Base-by-base conservation (phyloP, 352 stramenopile species). In the Elongisporangium anandrum region DNA sequence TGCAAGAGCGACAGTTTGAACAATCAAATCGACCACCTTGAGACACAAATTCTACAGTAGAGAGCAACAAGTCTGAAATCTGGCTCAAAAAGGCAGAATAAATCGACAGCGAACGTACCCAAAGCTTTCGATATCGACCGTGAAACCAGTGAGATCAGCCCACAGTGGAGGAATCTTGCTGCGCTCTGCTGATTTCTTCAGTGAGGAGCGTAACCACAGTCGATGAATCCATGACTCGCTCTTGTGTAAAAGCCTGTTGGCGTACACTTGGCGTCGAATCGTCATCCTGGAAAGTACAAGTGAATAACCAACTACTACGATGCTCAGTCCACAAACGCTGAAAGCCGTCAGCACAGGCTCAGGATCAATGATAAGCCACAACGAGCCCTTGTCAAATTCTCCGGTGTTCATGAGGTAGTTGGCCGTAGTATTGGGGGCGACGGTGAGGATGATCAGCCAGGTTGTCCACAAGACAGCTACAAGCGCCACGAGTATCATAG, bases 321-420 rank as follows among this genome's bases (percentile, higher is more conserved):
- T 17, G 17, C 49, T 59, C 7, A 75, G 57, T 2, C 59, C 50
- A 7, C 64, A 13, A 0, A 67, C 22, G 21, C 60, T 60, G 2
- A 69, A 24, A 19, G 49, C 52, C 16, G 66, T 52, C 0, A 76
- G 26, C 12, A 52, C 61, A 3, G 53, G 24, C 15, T 56, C 41
- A 29, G 56, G 60, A 1, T 74, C 53, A 2, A 74, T 54, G 21
- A 74, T 62, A 16, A 72, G 49, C 70, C 67, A 78, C 45, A 78
- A 78, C n/a, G 53, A 51, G 0, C 70, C 70, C 8, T 65, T 51
- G 21, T 78, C 70, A 15, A 75, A 70, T 7, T 29, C 41, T 16
- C 68, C 48, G 0, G 66, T 78, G 34, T 67, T 59, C 67, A 75
- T 75, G 53, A 77, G 38, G 15, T 26, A 24, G 58, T 74, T 74